Conservation (phyloP, 768 basidiomycete species). For the Cytidiella melzeri region DNA sequence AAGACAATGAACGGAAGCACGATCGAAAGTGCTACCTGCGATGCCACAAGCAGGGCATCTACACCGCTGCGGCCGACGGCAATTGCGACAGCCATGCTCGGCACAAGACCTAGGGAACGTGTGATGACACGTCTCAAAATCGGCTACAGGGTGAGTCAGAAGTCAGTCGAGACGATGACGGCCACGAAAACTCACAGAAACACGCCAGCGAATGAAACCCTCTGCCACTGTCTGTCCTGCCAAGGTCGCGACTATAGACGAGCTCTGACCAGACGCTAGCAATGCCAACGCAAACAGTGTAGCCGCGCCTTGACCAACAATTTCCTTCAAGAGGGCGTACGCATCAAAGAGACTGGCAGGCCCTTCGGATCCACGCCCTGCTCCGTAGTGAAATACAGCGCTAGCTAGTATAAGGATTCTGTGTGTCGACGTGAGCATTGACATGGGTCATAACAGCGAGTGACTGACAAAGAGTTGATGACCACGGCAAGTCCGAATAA, state of each 20-base stretch:
- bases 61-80: conserved; percentile 67
- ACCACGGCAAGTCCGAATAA: conserved; percentile 81
- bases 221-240: conserved; percentile 89
- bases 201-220: conserved; percentile 83
- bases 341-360: conserved; percentile 83
- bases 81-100: conserved; percentile 76
- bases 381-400: conserved; percentile 69
- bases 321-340: conserved; percentile 59
- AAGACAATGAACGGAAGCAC: conserved; percentile 78
- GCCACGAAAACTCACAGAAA: conserved; percentile 47
- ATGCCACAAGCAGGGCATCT: conserved; percentile 70
- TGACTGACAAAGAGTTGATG: conserved; percentile 74
- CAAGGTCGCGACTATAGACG: conserved; percentile 84
- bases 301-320: conserved; percentile 72
- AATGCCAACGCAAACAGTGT: conserved; percentile 86
- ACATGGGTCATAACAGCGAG: conserved; percentile 4
- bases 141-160: conserved; percentile 42
- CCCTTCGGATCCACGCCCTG: conserved; percentile 30
- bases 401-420: conserved; percentile 80
- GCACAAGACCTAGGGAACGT: conserved; percentile 74
- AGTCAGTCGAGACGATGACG: conserved; percentile 17
- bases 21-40: conserved; percentile 79
- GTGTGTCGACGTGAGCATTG: too few relatives aligned
- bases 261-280: conserved; percentile 82
- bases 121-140: conserved; percentile 74